These are phyloP conservation scores for Zoysia pacifica DNA, from an alignment of 176 grass and related monocot species.

Conservation along the genomic window DNA sequence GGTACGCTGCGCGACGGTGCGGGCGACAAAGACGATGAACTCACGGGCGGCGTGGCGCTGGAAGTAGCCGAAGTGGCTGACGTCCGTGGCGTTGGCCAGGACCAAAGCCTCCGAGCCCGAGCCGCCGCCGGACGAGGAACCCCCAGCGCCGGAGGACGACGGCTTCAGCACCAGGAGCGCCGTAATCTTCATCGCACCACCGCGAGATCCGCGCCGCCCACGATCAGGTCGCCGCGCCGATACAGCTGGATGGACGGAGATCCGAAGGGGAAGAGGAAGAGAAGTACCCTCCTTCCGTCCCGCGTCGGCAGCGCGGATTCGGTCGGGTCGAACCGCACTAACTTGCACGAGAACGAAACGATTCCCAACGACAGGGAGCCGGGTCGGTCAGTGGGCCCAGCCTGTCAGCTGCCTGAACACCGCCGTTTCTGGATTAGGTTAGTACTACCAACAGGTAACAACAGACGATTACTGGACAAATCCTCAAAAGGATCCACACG, in stretches of 20 bases:
- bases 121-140: slow-evolving; percentile 39
- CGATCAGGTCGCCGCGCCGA: neutral
- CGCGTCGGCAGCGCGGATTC: slow-evolving; percentile 7
- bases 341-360: neutral
- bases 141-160: slow-evolving; percentile 39
- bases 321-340: slow-evolving; percentile 8
- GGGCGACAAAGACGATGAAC: slow-evolving; percentile 85
- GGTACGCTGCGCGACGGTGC: slow-evolving; percentile 81
- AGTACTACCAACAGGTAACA: too few relatives aligned
- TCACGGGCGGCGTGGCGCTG: slow-evolving; percentile 69
- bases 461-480: too few relatives aligned
- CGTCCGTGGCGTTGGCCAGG: slow-evolving; percentile 87
- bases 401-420: neutral
- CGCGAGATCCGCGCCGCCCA: slow-evolving; percentile 7
- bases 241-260: slow-evolving; percentile 13
- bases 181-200: slow-evolving; percentile 73
- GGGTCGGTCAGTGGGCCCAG: slow-evolving; percentile 9
- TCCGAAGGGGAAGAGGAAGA: slow-evolving; percentile 20
- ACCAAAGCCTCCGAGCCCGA: slow-evolving; percentile 56
- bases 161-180: slow-evolving; percentile 80
- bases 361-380: neutral
- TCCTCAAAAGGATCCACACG: neutral
- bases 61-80: slow-evolving; percentile 94
- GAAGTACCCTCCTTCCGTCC: neutral
- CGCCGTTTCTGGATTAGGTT: too few relatives aligned